Evolutionary conservation across 2,329 filamentous ascomycete species (phyloP), one percentile per base, ranked within the genome.

Genomic region (Aspergillus intermedius): DNA sequence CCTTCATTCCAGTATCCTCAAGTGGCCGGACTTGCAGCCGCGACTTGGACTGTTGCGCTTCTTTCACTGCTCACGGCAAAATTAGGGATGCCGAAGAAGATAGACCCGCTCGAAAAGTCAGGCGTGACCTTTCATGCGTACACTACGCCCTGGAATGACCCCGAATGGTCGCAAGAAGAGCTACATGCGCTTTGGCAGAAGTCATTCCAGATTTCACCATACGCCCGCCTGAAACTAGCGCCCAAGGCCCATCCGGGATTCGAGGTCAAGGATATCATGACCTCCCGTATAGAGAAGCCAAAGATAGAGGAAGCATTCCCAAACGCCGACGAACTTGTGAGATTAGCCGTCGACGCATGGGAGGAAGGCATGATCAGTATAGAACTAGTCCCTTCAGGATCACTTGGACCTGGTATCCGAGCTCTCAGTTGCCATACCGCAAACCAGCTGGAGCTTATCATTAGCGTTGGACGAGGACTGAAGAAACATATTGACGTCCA

Each of bases 31-130:
- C 66, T 81, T 7, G 76, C 64, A 5, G 58, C 66, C 3, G 68
- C 72, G 4, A 80, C 77, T 6, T 80, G 78, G 78, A 76, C 68
- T 12, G 71, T 74, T 12, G 77, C 75, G 9, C 56, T 80, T 15
- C 63, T 78, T 3, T 74, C 74, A 0, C 62, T 79, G 22, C 65
- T 67, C 45, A 74, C 69, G 9, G 74, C 75, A 1, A 76, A 76
- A 35, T 68, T 79, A 52, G 70, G 73, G 12, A 70, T 74, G 60
- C 74, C 74, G 1, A 67, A 69, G 41, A 62, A 71, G 54, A 61
- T 67, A 10, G 60, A 64, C 37, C 67, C 64, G 13, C 64, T 55
- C 5, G 67, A 62, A 44, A 62, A 62, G 23, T 56, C 63, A 39
- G 64, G 63, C 13, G 61, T 54, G 40, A 61, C 64, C 3, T 76